Evolutionary conservation across 2,329 filamentous ascomycete species (phyloP), one percentile per base, ranked within the genome.

Genomic region (Apiospora marii): DNA sequence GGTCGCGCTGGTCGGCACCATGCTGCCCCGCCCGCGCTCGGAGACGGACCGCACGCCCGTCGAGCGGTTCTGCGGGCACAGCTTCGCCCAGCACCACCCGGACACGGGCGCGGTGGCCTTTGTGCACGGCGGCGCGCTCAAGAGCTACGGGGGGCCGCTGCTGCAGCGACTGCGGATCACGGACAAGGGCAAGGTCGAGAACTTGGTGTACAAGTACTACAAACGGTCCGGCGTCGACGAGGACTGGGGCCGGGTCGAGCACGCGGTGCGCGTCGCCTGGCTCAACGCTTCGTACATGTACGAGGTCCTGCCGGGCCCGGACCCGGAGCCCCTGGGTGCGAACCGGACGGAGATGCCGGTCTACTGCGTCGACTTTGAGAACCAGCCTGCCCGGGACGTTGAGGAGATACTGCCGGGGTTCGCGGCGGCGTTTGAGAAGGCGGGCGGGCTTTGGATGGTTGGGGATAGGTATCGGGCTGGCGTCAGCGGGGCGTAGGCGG

Each of bases 21-120:
- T 77, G 64, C 64, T 68, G 37, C 41, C 37, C 16, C 16, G 41
- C 3, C 64, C 61, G 14, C 30, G 16, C 8, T 37, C 64, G 7
- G 37, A 22, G 30, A 24, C 14, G 16, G 64, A 37, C n/a, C 16
- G 16, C 14, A 14, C 6, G 10, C 75, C 75, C 37, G 74, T 75
- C 14, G 75, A 72, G 43, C 75, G 74, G 73, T 81, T 80, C 75
- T 82, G 80, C 73, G 80, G 80, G 4, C 80, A 82, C 72, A 76
- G 74, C 1, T 81, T 82, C 70, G 79, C 77, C 16, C 80, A 82
- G 74, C 75, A 81, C 68, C 79, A 81, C 72, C 80, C 80, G 2
- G 79, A 82, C 70, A 72, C 74, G 68, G 76, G 77, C 22, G 70
- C 73, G 19, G 71, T 81, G 37, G 78, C 78, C 22, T 82, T 82